Base-by-base conservation (phyloP, 2,329 filamentous ascomycete genomes). In the Penicillium brasilianum region DNA sequence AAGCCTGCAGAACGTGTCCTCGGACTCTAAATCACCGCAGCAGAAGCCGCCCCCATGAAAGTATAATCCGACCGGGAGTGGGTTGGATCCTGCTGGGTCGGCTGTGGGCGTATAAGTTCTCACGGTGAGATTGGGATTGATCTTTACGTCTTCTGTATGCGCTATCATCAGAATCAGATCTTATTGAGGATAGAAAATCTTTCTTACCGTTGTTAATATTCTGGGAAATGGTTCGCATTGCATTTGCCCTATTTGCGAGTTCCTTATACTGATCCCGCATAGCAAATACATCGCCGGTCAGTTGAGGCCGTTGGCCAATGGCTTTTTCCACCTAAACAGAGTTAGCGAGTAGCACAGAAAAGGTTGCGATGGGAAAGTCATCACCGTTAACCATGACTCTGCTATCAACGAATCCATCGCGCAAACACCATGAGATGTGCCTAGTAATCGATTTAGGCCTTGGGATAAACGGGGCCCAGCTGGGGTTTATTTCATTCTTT, bases 21-120 rank as follows among this genome's bases (percentile, higher is more conserved):
- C 76, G 10, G 69, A 68, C 57, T 77, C 71, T 30, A 78, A 65
- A 63, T 74, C 70, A 16, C 76, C 76, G 7, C 67, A 67, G 50
- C 74, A 66, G 56, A 65, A 78, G 2, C 77, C 76, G 30, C 76
- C 77, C 41, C 76, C 77, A 58, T 77, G 74, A 51, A 62, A 71
- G 62, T 73, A 79, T 8, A 78, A 66, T 30, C 71, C 71, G 34
- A 77, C 60, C 6, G 76, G 76, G 18, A 77, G 64, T 48, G 25
- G 36, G 37, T 41, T 46, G 16, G 36, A 55, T 46, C 37, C 34
- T 18, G 36, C 36, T 41, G 9, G 39, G 14, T 6, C 18, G 18
- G 41, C 18, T 43, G 41, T 43, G 18, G 41, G 41, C 22, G 41
- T 43, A 4, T 43, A 43, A 43, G 41, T 43, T 43, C 41, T 43